Evolutionary conservation across 2,329 filamentous ascomycete species (phyloP).

Genomic region (Cryphonectria carpinicola): DNA sequence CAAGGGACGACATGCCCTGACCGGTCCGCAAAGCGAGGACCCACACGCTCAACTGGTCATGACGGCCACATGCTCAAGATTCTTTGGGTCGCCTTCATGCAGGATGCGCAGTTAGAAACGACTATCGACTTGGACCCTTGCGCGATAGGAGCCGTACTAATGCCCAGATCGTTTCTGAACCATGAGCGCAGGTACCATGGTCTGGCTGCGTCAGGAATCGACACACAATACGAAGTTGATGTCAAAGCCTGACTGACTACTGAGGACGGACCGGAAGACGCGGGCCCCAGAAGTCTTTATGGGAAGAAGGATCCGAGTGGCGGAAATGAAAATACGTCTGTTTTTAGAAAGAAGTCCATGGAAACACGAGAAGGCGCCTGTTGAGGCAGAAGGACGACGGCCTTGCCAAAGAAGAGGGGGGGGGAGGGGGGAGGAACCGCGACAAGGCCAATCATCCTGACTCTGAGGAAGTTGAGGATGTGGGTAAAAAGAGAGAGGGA

Average conservation of each 20-base stretch:
- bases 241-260: neutral
- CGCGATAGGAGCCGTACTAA: neutral
- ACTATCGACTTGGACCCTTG: conserved; percentile 2
- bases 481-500: neutral
- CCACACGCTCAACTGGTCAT: neutral
- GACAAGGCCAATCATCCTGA: neutral
- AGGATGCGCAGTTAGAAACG: conserved; percentile 11
- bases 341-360: neutral
- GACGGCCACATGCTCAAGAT: neutral
- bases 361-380: neutral
- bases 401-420: neutral
- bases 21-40: conserved; percentile 29
- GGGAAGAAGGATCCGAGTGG: neutral
- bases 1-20: conserved; percentile 44
- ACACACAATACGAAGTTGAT: neutral
- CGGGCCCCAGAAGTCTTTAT: neutral
- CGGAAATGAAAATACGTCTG: neutral
- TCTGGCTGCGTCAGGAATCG: neutral
- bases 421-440: neutral
- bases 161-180: neutral
- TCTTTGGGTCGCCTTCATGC: conserved; percentile 3
- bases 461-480: neutral
- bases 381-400: neutral
- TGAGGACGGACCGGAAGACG: neutral
- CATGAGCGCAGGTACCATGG: neutral